Evolutionary conservation across 352 stramenopile genomes (phyloP), one percentile per base, ranked within the genome.

Genomic region (Saprolegnia parasitica): DNA sequence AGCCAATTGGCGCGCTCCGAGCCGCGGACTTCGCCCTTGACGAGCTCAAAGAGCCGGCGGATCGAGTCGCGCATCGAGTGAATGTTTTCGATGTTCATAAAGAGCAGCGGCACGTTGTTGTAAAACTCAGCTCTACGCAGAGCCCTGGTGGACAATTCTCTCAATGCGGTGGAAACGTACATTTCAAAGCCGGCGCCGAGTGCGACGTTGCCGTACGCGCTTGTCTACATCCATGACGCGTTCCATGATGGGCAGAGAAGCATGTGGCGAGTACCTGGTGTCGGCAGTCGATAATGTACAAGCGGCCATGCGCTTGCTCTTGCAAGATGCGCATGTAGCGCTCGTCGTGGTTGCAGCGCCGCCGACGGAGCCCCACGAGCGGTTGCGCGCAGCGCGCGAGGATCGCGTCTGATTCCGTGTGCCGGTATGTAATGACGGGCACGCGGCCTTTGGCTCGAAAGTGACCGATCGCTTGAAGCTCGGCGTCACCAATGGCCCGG

Each of bases 371-470:
- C 8, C 97, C 97, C 1, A 99, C 90, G 66, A 98, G 87, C 4
- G 96, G 96, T 72, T 99, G 96, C 16, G 95, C 81, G 58, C 86
- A 97, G 32, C 97, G 80, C 45, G 89, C 98, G 32, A 99, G 89
- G n/a, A 93, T 77, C 0, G 91, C 89, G 49, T 96, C 90, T 74
- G 97, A 97, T 5, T 78, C 75, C 21, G 70, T 60, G 74, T 94
- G 86, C 4, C 87, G 81, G 77, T 96, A 99, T 2, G 92, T 96
- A 32, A 99, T 78, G 10, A 87, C 85, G 0, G 95, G 94, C 1
- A 99, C 83, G 26, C 96, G 89, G 50, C 93, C 92, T 71, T 96
- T 90, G 6, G 86, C 91, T 62, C 96, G 87, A 71, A 98, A 99
- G 55, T 83, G 74, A 35, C 81, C 88, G 11, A 97, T 94, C 45